Base-by-base conservation (phyloP, 2,329 filamentous ascomycete genomes). In the Ophiostoma piceae region DNA sequence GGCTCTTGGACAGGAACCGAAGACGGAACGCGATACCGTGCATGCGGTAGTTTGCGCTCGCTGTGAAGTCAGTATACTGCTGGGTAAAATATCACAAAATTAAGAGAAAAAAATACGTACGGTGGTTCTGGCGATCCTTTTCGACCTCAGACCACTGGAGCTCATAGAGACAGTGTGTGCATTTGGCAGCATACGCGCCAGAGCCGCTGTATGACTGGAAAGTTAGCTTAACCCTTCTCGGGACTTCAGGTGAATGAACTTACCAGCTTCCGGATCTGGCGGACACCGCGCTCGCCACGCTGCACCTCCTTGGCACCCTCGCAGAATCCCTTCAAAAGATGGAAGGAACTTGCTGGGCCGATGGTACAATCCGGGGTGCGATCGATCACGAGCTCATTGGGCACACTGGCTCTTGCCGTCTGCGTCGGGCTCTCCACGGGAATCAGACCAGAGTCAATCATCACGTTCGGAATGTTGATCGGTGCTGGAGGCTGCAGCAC, bases 1-100 rank as follows among this genome's bases (percentile, higher is more conserved):
- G 85, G 68, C 81, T 82, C 75, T 87, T 87, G 73, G 84, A 84
- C 4, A 87, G 79, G 71, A 87, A 83, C 1, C 85, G 83, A 1
- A 86, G 74, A 8, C 85, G 83, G 73, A 84, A 87, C 6, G 79
- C 78, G 64, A 87, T 79, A 7, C 78, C 79, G 57, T 78, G 79
- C 14, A 82, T 80, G 11, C 78, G 78, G 69, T 82, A 83, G 72
- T 82, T 87, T 3, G 81, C 84, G 11, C 79, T 77, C 37, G 82
- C 82, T 84, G 67, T 1, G 3, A 37, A 9, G 3, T 14, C 19
- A 26, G n/a, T 19, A 68, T 7, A 7, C 26, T 3, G 14, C 68
- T 16, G 12, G 26, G 11, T 69, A 39, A 57, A 39, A 7, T 1
- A 37, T 39, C 7, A 22, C 22, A 29, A 7, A 64, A 1, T 32